Evolutionary conservation across 148 eudicot species (phyloP), one percentile per base, ranked within the genome.

Genomic region (Vaccinium darrowii): DNA sequence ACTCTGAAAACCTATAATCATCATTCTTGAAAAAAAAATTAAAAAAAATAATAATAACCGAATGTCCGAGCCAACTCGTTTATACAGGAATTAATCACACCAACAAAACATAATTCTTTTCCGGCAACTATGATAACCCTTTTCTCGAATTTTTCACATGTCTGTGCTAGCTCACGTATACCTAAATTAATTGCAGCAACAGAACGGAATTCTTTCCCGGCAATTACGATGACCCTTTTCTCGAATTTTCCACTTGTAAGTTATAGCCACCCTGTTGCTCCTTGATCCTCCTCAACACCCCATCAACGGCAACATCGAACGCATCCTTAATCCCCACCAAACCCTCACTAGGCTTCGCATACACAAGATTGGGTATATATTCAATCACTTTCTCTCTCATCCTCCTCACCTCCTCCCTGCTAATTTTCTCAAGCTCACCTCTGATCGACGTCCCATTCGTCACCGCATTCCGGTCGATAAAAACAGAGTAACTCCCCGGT

Each of bases 311-410:
- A 27, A 92, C 54, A 86, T 96, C 98, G 85, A 93, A 90, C 2
- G 98, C 99, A 88, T 96, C 99, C 56, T 88, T 91, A 14, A 92
- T 18, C 72, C 88, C 90, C 52, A 81, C 90, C 57, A 93, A 80
- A 19, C 96, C 98, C 72, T 90, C 85, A 72, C 76, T 83, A 10
- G 94, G 89, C 60, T 89, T 92, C 12, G 92, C 93, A 74, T 96
- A 96, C 8, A 93, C 84, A 50, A 96, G 57, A 8, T 84, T 92
- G 7, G 99, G 98, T 49, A 96, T 92, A 79, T 83, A 82, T 27
- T 96, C 98, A 12, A 94, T 92, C 81, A 94, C 98, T 60, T 93
- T 94, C 57, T 93, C 95, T 57, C 98, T 93, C 99, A 93, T 94
- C 71, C 49, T 86, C 73, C 77, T 90, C 67, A 89, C 88, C 78